phyloP scores from a whole-genome alignment of 2,329 filamentous ascomycete genomes.

The Clathrospora elynae region DNA sequence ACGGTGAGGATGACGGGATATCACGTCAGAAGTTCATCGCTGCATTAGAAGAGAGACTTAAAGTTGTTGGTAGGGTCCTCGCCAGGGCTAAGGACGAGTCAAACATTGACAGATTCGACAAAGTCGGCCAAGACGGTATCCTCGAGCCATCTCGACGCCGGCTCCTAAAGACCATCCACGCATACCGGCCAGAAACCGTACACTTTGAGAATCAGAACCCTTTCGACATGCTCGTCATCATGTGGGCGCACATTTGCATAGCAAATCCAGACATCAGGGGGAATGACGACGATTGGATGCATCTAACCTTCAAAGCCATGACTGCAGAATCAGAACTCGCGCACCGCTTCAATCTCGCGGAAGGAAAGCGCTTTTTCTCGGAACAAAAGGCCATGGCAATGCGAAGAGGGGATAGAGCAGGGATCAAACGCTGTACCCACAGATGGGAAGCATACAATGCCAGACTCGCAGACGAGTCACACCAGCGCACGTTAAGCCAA shows the following conservation, averaged over 20 bases:
- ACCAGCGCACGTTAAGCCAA: conserved; percentile 1
- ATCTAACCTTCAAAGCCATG: conserved; percentile 20
- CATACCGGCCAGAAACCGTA: conserved; percentile 26
- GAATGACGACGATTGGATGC: conserved; percentile 20
- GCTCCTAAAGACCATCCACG: conserved; percentile 21
- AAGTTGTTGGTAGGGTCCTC: neutral
- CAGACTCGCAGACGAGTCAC: conserved; percentile 7
- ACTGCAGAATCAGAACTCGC: conserved; percentile 8
- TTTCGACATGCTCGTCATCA: conserved; percentile 19
- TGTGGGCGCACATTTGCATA: conserved; percentile 26
- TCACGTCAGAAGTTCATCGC: conserved; percentile 11
- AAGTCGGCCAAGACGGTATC: conserved; percentile 2
- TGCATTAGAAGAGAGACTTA: conserved; percentile 15
- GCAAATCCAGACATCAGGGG: conserved; percentile 18
- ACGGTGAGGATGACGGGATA: neutral
- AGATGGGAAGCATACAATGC: conserved; percentile 1
- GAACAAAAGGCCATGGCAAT: conserved; percentile 11
- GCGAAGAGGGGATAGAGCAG: conserved; percentile 2
- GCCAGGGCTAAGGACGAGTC: conserved; percentile 3
- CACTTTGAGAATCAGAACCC: conserved; percentile 19
- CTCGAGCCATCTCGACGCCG: conserved; percentile 9
- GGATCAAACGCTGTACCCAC: neutral
- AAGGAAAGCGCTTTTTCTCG: conserved; percentile 3
- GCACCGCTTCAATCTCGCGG: conserved; percentile 6
- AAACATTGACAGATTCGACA: conserved; percentile 1